Percentiles rank a stretch among this genome's conserved stretches.
phyloP scores from a whole-genome alignment of 306 rosid species.

The Lathyrus oleraceus region DNA sequence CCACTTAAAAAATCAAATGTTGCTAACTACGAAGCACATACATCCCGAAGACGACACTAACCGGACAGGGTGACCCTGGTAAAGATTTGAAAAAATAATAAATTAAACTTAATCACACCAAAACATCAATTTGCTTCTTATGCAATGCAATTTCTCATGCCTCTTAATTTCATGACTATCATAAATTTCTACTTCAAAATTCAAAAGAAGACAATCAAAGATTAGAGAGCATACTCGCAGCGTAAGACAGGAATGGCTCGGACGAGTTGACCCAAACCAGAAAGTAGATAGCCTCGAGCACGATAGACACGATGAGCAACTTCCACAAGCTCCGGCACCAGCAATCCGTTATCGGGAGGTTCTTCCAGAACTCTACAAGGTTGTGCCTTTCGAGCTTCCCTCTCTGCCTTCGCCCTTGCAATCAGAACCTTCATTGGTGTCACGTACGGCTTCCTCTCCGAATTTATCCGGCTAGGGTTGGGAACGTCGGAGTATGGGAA shows the following conservation, averaged over 20 bases:
- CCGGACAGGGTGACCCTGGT: background rate
- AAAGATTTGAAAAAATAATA: too few species aligned
- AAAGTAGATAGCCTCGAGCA: constrained; percentile 53
- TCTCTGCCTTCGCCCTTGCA: constrained; percentile 65
- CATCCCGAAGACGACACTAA: background rate
- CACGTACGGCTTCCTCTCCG: constrained; percentile 70
- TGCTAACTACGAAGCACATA: constrained; percentile 45
- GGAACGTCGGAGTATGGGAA: constrained; percentile 61
- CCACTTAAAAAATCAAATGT: constrained; percentile 40
- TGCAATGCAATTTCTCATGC: constrained; percentile 16
- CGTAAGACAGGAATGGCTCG: constrained; percentile 56
- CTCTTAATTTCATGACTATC: constrained; percentile 8
- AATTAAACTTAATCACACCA: background rate
- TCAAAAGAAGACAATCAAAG: background rate
- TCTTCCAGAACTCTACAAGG: constrained; percentile 64
- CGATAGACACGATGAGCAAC: constrained; percentile 66
- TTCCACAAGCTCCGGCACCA: constrained; percentile 70
- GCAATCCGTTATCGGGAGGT: constrained; percentile 71
- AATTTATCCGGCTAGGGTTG: constrained; percentile 44
- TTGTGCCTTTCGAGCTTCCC: constrained; percentile 57
- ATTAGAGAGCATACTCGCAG: constrained; percentile 55
- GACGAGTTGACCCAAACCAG: constrained; percentile 53
- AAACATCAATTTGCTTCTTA: background rate
- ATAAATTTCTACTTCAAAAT: constrained; percentile 3
- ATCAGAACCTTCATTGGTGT: constrained; percentile 82